Base-by-base conservation (phyloP, 352 stramenopile species). In the Pythium volutum region DNA sequence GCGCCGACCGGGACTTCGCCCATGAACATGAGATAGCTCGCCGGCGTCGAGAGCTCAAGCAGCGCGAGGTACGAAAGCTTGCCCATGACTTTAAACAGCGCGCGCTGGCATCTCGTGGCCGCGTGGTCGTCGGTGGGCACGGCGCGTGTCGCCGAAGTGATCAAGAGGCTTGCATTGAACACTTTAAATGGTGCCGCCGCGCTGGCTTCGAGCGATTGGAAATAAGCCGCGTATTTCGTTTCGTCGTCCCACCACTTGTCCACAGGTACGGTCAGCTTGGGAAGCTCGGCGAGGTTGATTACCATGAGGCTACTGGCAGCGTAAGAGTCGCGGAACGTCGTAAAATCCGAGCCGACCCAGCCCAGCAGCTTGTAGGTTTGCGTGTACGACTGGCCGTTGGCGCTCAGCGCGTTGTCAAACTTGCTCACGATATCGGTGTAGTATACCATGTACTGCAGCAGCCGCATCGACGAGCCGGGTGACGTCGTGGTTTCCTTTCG, bases 11-110 rank as follows among this genome's bases (percentile, higher is more conserved):
- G 48, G 5, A 73, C 50, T 14, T 80, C 74, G 10, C 57, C 66
- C 72, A 79, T 78, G 33, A 77, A 83, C 74, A 83, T 80, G 34
- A 83, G 59, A 34, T 77, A 83, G 22, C 66, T 73, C 20, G 70
- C 54, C 9, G 74, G 72, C 20, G 69, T 74, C 43, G 65, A 78
- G 0, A 67, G n/a, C 4, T 59, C 55, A 34, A 78, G 39, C n/a
- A 83, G 54, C 20, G 74, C 59, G 23, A 83, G 26, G 34, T 77
- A 80, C 23, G 51, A 41, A 11, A 80, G 10, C 31, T 83, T 83
- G 3, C 46, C 60, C 3, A 83, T 31, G 27, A 78, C 72, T 58
- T 83, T 83, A 56, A 79, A 77, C 6, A 83, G 48, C 20, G 69
- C 72, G 14, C 74, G 72, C 25, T 79, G 66, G 56, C 74, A 83